A percentile compares a stretch with the other conserved stretches of the same genome.
These are phyloP conservation scores for Basidiobolus meristosporus DNA, from an alignment of 371 early-diverging fungal species.

Conservation along the genomic window DNA sequence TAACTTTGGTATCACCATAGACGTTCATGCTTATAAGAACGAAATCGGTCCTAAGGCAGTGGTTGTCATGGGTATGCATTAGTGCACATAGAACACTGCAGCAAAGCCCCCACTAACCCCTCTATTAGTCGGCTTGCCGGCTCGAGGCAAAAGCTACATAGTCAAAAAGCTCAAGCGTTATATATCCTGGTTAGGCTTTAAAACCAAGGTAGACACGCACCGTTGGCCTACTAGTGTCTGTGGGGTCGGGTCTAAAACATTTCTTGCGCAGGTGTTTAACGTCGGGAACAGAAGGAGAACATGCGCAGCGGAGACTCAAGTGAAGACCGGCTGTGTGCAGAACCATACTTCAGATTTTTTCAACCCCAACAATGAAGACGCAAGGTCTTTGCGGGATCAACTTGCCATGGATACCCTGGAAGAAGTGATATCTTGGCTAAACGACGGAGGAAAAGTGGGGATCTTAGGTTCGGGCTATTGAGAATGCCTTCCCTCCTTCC, in stretches of 20 bases:
- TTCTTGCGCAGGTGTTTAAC: no score
- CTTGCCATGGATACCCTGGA: conserved; percentile 62
- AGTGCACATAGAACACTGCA: no score
- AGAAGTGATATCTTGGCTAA: conserved; percentile 58
- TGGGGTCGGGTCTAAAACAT: no score
- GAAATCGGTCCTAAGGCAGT: conserved; percentile 25
- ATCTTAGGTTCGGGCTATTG: conserved; percentile 44
- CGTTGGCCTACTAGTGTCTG: no score
- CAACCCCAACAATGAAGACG: conserved; percentile 55
- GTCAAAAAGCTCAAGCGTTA: conserved; percentile 70
- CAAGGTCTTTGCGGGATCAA: conserved; percentile 40
- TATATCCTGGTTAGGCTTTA: conserved; percentile 43
- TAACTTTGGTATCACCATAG: no score
- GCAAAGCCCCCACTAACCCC: no score
- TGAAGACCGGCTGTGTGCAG: conserved; percentile 1
- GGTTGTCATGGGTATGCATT: conserved; percentile 49
- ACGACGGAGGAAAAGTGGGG: conserved; percentile 50
- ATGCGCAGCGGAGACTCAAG: conserved; percentile 4
- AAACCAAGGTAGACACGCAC: conserved; percentile 33
- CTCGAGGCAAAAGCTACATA: conserved; percentile 77
- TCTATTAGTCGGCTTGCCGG: conserved; percentile 79
- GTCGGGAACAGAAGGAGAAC: conserved; percentile 69
- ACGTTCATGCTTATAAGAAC: no score
- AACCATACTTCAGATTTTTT: conserved; percentile 45
- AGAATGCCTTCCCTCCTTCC: no score